phyloP scores from a whole-genome alignment of 2,329 filamentous ascomycete genomes.

The Fusarium robinianum region DNA sequence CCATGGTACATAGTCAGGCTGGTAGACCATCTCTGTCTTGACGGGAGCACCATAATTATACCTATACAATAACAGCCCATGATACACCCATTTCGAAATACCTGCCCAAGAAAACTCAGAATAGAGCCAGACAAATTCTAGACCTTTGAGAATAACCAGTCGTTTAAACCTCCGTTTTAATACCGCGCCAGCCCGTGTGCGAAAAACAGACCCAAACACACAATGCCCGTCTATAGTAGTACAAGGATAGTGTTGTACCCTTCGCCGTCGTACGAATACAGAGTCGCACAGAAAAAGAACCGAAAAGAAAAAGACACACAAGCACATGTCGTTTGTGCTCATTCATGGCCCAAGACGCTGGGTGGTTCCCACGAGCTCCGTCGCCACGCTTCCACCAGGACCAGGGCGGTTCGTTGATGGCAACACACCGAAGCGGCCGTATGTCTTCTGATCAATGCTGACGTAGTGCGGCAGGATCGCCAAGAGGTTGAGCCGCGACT shows the following conservation, averaged over 20 bases:
- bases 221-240: constrained; percentile 28
- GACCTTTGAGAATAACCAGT: constrained; percentile 11
- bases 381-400: constrained; percentile 49
- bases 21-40: too few species aligned
- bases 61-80: too few species aligned
- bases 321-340: constrained; percentile 4
- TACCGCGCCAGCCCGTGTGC: constrained; percentile 13
- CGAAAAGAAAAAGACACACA: too few species aligned
- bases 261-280: constrained; percentile 5
- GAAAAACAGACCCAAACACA: constrained; percentile 18
- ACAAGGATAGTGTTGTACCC: constrained; percentile 3
- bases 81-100: too few species aligned
- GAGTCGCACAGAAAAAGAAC: constrained; percentile 19
- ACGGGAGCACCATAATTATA: too few species aligned
- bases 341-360: constrained; percentile 71
- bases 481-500: constrained; percentile 84
- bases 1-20: too few species aligned
- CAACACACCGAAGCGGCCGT: constrained; percentile 87
- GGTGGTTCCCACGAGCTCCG: constrained; percentile 64
- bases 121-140: constrained; percentile 1
- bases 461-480: constrained; percentile 88
- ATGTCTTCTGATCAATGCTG: constrained; percentile 94
- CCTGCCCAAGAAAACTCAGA: constrained; percentile 9
- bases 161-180: constrained; percentile 21
- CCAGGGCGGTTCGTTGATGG: constrained; percentile 58